These are phyloP conservation scores for Rhynchosporium graminicola DNA, from an alignment of 2,329 filamentous ascomycete species.

Conservation along the genomic window DNA sequence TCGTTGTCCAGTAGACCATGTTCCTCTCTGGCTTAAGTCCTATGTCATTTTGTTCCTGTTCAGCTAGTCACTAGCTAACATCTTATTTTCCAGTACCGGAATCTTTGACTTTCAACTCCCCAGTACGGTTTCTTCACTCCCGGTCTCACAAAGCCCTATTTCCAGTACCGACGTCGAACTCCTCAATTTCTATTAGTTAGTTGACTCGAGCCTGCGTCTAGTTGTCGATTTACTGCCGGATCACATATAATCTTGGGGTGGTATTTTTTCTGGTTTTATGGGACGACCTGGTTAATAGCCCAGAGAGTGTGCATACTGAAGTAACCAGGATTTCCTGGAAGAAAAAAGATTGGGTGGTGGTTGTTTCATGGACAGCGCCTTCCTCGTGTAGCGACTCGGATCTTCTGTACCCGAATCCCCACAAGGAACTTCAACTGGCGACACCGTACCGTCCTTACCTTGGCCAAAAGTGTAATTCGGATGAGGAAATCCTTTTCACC, in stretches of 20 bases:
- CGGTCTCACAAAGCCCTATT: background rate
- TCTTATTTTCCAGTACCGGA: background rate
- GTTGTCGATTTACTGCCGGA: conserved; percentile 10
- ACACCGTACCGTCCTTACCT: background rate
- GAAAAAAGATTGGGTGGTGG: background rate
- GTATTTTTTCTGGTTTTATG: background rate
- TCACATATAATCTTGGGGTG: conserved; percentile 1
- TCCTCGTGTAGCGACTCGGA: conserved; percentile 5
- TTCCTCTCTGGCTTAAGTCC: background rate
- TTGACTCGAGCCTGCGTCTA: conserved; percentile 8
- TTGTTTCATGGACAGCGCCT: conserved; percentile 7
- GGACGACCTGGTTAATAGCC: background rate
- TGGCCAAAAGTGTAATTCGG: conserved; percentile 14
- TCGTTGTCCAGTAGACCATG: background rate
- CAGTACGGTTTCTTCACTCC: background rate
- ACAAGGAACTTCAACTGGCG: background rate
- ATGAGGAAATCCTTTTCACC: conserved; percentile 25
- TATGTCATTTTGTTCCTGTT: background rate
- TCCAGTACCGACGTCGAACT: background rate
- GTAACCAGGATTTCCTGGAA: background rate
- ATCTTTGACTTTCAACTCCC: background rate
- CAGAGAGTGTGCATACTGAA: background rate
- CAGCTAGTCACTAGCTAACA: conserved; percentile 11
- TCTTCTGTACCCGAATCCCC: background rate
- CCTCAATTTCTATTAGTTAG: background rate